Base-by-base conservation (phyloP, 2,329 filamentous ascomycete species). In the Grosmannia clavigera region DNA sequence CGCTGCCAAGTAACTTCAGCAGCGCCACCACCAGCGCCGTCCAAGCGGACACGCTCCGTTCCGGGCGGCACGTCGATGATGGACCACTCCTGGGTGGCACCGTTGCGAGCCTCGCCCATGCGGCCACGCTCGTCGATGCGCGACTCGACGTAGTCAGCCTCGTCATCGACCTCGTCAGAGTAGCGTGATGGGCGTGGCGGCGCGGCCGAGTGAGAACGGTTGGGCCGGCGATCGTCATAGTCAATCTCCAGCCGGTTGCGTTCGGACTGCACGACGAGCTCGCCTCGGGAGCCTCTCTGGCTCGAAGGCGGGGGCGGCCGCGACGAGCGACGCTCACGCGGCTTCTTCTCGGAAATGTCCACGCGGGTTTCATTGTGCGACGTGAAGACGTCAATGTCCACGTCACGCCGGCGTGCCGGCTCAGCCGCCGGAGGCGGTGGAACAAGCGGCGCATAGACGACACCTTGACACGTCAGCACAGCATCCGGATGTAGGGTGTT, bases 11-110 rank as follows among this genome's bases (percentile, higher is more conserved):
- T 86, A 55, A 91, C 83, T 66, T 94, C 89, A 64, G 90, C 86
- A 46, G 77, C 78, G n/a, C 79, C 87, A 55, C 87, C 88, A 25
- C 88, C 88, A 29, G 83, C 78, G 58, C 89, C 88, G 65, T 94
- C 88, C 86, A 94, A 87, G 59, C 82, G 81, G n/a, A 94, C 86
- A 50, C 86, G 82, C 73, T 89, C 86, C 0, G 89, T 92, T 61
- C 90, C 90, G 0, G 90, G 88, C 1, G 89, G 90, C 48, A 95
- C 86, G 71, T 95, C 90, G 46, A 95, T 81, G 63, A 95, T 87
- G 59, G 83, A 80, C 89, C 90, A 95, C 67, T 84, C 87, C 64
- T 82, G 84, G 43, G 87, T 90, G 22, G 83, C 84, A 58, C 88
- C 88, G 66, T 87, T 82, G 70, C 80, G 84, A 27, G 86, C 88